Evolutionary conservation across 352 stramenopile species (phyloP).

Genomic region (Blastocystis sp.): DNA sequence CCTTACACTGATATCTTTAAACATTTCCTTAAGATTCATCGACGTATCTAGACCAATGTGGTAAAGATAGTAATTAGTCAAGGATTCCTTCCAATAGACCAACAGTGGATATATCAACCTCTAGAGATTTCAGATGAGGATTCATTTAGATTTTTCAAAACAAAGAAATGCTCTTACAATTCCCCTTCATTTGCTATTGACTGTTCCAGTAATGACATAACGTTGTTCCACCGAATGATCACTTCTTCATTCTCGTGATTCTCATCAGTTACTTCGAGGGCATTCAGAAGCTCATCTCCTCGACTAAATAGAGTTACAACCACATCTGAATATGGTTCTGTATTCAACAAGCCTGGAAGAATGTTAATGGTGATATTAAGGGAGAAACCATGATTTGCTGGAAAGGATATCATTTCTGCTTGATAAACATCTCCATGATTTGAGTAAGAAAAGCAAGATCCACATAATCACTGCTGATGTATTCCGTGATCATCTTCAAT

Average conservation of each 20-base stretch:
- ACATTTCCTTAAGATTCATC: constrained; percentile 47
- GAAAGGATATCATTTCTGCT: constrained; percentile 52
- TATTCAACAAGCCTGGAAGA: neutral
- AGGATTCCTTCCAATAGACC: neutral
- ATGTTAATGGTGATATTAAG: neutral
- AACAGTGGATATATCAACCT: constrained; percentile 42
- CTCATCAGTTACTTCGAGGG: neutral
- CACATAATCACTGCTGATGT: constrained; percentile 10
- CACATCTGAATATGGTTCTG: neutral
- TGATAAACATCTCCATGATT: constrained; percentile 24
- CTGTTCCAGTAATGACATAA: neutral
- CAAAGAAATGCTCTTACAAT: neutral
- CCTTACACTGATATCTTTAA: constrained; percentile 34
- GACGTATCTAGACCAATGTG: constrained; percentile 47
- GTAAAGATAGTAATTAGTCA: constrained; percentile 3
- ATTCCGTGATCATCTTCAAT: constrained; percentile 10
- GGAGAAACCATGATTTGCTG: too few relatives aligned
- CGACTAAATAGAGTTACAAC: constrained; percentile 12
- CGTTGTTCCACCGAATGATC: constrained; percentile 2
- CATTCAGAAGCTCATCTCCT: neutral
- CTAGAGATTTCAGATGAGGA: constrained; percentile 6
- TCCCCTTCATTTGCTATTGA: neutral
- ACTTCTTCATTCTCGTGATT: neutral
- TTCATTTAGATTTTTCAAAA: constrained; percentile 17
- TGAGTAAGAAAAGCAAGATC: neutral